phyloP scores from a whole-genome alignment of 75 land plant species.

The Pinus taeda region DNA sequence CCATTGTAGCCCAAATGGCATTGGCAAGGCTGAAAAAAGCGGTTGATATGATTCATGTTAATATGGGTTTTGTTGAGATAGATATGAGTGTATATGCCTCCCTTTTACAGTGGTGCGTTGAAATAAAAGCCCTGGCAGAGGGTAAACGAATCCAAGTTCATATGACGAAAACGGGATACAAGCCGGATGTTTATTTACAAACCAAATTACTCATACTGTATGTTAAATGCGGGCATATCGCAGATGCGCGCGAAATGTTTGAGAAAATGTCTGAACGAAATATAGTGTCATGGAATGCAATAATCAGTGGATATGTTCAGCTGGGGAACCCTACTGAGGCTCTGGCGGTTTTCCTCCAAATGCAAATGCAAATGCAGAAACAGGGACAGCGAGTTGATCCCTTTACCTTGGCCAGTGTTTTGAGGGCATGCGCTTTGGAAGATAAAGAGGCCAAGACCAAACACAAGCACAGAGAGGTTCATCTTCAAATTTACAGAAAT shows the following conservation, averaged over 20 bases:
- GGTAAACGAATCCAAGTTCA: not conserved
- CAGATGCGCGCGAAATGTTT: constrained; percentile 3
- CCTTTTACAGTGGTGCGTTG: constrained; percentile 3
- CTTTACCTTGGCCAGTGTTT: constrained; percentile 9
- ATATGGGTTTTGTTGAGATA: not conserved
- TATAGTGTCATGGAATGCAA: constrained; percentile 22
- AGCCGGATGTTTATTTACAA: not conserved
- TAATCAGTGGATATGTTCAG: constrained; percentile 13
- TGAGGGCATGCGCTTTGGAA: constrained; percentile 7
- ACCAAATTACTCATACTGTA: not conserved
- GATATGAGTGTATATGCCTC: not conserved
- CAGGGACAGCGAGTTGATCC: constrained; percentile 1
- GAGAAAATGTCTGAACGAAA: constrained; percentile 12
- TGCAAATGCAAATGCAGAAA: not conserved
- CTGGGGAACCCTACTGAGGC: constrained; percentile 7
- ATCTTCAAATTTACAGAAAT: constrained; percentile 1
- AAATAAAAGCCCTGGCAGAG: not conserved
- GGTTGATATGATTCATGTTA: not conserved
- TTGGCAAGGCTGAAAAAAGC: not conserved
- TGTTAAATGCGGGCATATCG: not conserved
- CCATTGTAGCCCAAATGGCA: not conserved
- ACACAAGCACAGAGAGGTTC: constrained; percentile 1
- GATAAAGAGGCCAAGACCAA: not conserved
- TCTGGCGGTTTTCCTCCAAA: constrained; percentile 3
- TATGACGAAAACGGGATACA: not conserved